phyloP scores from a whole-genome alignment of 345 rosid species.

The Lagerstroemia speciosa region DNA sequence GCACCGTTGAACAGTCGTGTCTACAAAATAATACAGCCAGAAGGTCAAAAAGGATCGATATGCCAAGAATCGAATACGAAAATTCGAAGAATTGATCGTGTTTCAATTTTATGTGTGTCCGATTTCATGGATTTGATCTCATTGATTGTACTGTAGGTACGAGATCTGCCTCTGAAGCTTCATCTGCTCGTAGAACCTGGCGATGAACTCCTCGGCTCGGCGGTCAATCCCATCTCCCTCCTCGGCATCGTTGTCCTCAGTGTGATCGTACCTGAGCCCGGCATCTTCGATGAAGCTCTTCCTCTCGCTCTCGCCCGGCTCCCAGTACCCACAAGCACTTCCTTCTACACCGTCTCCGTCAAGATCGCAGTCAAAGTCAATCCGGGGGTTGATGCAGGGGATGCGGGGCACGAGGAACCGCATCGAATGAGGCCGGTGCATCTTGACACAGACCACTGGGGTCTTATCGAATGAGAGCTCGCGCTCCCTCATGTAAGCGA shows the following conservation, averaged over 20 bases:
- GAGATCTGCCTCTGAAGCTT: constrained; percentile 83
- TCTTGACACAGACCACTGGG: constrained; percentile 59
- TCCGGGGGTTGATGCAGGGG: constrained; percentile 59
- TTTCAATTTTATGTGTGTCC: too few relatives aligned
- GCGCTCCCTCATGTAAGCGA: constrained; percentile 37
- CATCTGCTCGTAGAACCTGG: constrained; percentile 59
- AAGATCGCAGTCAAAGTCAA: constrained; percentile 48
- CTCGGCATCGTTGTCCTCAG: constrained; percentile 21
- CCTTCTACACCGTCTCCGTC: constrained; percentile 11
- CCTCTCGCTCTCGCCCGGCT: constrained; percentile 11
- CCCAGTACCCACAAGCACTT: constrained; percentile 11
- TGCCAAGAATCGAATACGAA: too few relatives aligned
- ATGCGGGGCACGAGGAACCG: constrained; percentile 30
- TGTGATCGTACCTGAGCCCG: constrained; percentile 9
- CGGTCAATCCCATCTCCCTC: constrained; percentile 58
- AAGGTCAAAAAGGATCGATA: too few relatives aligned
- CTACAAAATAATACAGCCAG: too few relatives aligned
- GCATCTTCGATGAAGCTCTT: constrained; percentile 16
- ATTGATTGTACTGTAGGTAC: constrained; percentile 29
- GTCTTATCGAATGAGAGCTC: constrained; percentile 84
- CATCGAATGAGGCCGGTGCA: constrained; percentile 55
- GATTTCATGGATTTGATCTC: too few relatives aligned
- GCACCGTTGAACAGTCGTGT: too few relatives aligned
- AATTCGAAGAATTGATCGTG: too few relatives aligned
- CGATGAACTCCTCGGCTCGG: constrained; percentile 84